Evolutionary conservation across 2,329 filamentous ascomycete genomes (phyloP), one percentile per base, ranked within the genome.

Genomic region (Trichoderma polysporum): DNA sequence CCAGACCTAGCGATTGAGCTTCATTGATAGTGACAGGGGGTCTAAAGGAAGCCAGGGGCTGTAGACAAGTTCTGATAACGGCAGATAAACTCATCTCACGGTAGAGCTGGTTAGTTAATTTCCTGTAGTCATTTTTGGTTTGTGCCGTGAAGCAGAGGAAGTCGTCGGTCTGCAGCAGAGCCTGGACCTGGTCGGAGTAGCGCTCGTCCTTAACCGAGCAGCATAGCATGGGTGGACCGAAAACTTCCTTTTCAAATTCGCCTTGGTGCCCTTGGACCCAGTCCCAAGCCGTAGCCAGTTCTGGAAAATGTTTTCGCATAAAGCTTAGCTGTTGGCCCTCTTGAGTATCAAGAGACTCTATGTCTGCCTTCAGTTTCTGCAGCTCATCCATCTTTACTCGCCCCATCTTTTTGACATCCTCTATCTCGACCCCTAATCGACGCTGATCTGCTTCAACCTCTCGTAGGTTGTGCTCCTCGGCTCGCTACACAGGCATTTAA

Each of bases 221-320:
- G 67, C 86, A 90, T 35, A 97, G 81, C 73, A 95, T 86, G 0
- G 94, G 89, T 6, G 94, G 94, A 0, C 91, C 93, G 74, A 91
- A 93, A 4, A 97, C 89, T 67, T 90, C 85, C 70, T 90, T 88
- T 73, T 91, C 86, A 70, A 97, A 95, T 57, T 85, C 78, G 64
- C 84, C 75, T 68, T 84, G 85, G 75, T 99, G 88, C 2, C 87
- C 77, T 74, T 92, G 85, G 60, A 98, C 84, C 94, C 94, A 99
- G 49, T 89, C 83, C 88, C 92, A 97, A 2, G 89, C 93, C 70
- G 76, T 81, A 12, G 85, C 85, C 2, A 90, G 87, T 66, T 97
- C 91, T 0, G 75, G 75, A 12, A 89, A 90, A 0, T 85, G 17
- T 6, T 75, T 82, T 61, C 82, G 82, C 64, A 99, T 84, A 70